Conservation (phyloP, 768 basidiomycete species). For the Boletus insuetus region DNA sequence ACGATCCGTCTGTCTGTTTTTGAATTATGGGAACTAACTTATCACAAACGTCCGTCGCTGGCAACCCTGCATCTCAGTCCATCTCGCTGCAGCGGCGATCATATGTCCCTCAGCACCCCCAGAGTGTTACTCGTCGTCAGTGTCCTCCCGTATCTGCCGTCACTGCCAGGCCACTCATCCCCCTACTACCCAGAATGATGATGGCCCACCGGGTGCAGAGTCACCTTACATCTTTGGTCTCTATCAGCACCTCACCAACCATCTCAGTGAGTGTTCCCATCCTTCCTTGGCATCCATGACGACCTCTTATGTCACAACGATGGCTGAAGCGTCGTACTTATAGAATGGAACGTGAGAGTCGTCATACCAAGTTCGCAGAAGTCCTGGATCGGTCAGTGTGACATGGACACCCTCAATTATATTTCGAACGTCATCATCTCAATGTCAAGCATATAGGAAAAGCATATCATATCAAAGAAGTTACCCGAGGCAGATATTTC, state of each 20-base stretch:
- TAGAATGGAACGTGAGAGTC: conserved; percentile 79
- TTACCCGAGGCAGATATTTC: conserved; percentile 68
- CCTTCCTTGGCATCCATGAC: conserved; percentile 1
- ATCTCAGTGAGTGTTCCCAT: conserved; percentile 48
- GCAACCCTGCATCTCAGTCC: background rate
- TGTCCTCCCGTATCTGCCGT: conserved; percentile 3
- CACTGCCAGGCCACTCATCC: background rate
- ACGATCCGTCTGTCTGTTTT: conserved; percentile 3
- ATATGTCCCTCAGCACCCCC: conserved; percentile 15
- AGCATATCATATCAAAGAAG: conserved; percentile 76
- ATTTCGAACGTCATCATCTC: background rate
- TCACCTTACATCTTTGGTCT: conserved; percentile 78
- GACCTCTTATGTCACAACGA: conserved; percentile 6
- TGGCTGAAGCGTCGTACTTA: background rate
- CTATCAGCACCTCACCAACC: conserved; percentile 55
- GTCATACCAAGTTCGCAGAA: conserved; percentile 80
- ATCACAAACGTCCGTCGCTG: conserved; percentile 7
- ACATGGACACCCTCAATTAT: background rate
- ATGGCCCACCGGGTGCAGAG: conserved; percentile 71
- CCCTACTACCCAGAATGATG: conserved; percentile 62
- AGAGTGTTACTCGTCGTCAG: conserved; percentile 46
- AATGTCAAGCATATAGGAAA: conserved; percentile 48
- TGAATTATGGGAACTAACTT: conserved; percentile 23
- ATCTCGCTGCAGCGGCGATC: background rate
- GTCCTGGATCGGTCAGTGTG: conserved; percentile 75